Percentiles rank a stretch among this genome's conserved stretches.
Evolutionary conservation across 805 yeast species (phyloP).

Genomic region (Pichia deserticola): DNA sequence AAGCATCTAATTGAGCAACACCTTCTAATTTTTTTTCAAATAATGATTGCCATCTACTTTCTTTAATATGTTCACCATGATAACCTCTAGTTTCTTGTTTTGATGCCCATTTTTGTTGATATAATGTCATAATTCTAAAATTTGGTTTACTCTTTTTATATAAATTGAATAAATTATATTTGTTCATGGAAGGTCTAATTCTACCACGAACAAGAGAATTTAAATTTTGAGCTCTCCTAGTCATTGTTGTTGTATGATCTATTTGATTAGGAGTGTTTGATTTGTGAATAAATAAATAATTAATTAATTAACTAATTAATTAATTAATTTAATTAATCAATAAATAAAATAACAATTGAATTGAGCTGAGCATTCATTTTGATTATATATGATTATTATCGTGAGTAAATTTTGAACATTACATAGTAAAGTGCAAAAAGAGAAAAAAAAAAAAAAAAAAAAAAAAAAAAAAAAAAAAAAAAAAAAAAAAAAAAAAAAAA

Average conservation of each 20-base stretch:
- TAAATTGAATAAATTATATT: constrained; percentile 81
- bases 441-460: too few relatives aligned
- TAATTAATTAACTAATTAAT: too few relatives aligned
- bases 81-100: constrained; percentile 90
- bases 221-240: constrained; percentile 24
- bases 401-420: too few relatives aligned
- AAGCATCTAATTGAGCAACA: constrained; percentile 83
- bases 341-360: too few relatives aligned
- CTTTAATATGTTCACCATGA: constrained; percentile 92
- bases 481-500: too few relatives aligned
- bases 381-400: too few relatives aligned
- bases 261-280: too few relatives aligned
- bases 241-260: constrained; percentile 14
- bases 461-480: too few relatives aligned
- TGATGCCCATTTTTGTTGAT: constrained; percentile 86
- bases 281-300: too few relatives aligned
- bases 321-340: too few relatives aligned
- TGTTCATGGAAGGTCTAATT: constrained; percentile 86
- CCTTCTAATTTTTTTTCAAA: constrained; percentile 70
- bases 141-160: constrained; percentile 58
- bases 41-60: constrained; percentile 65
- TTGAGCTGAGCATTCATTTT: too few relatives aligned
- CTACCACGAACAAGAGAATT: constrained; percentile 32
- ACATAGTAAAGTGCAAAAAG: too few relatives aligned
- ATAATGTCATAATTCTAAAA: constrained; percentile 60